phyloP scores from a whole-genome alignment of 768 basidiomycete genomes.

The Lactifluus piperatus region DNA sequence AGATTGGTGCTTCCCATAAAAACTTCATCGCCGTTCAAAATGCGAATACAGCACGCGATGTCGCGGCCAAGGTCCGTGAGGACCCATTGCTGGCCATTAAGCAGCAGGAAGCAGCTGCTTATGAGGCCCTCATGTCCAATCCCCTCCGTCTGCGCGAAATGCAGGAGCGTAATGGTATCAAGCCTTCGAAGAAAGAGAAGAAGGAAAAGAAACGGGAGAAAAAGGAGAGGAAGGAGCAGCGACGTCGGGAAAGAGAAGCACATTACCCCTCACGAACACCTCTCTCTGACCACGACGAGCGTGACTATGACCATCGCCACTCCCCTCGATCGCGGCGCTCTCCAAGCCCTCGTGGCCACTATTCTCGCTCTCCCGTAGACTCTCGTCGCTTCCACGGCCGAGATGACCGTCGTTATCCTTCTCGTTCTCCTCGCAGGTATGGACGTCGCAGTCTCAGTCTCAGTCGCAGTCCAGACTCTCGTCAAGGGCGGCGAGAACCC shows the following conservation, averaged over 20 bases:
- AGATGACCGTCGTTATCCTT: conserved; percentile 9
- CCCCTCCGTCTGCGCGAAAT: conserved; percentile 76
- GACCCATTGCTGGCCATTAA: conserved; percentile 97
- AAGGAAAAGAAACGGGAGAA: conserved; percentile 54
- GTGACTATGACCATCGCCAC: conserved; percentile 26
- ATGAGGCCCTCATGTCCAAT: conserved; percentile 78
- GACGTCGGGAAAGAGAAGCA: conserved; percentile 22
- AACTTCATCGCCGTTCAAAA: conserved; percentile 93
- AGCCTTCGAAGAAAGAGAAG: conserved; percentile 67
- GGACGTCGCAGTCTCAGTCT: conserved; percentile 21
- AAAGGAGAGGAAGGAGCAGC: conserved; percentile 30
- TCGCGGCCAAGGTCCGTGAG: conserved; percentile 90
- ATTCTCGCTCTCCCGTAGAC: conserved; percentile 38
- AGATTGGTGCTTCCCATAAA: conserved; percentile 84
- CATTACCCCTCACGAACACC: conserved; percentile 21
- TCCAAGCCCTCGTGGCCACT: conserved; percentile 37
- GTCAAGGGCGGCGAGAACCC: conserved; percentile 1
- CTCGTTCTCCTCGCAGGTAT: conserved; percentile 25
- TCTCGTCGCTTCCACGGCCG: conserved; percentile 28
- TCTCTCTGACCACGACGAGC: conserved; percentile 26
- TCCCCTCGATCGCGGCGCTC: conserved; percentile 31
- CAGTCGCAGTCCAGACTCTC: conserved; percentile 14
- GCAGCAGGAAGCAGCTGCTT: conserved; percentile 92
- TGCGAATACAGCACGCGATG: conserved; percentile 82
- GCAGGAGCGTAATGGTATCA: conserved; percentile 75